Evolutionary conservation across 352 stramenopile genomes (phyloP).

Genomic region (Globisporangium yorkense): DNA sequence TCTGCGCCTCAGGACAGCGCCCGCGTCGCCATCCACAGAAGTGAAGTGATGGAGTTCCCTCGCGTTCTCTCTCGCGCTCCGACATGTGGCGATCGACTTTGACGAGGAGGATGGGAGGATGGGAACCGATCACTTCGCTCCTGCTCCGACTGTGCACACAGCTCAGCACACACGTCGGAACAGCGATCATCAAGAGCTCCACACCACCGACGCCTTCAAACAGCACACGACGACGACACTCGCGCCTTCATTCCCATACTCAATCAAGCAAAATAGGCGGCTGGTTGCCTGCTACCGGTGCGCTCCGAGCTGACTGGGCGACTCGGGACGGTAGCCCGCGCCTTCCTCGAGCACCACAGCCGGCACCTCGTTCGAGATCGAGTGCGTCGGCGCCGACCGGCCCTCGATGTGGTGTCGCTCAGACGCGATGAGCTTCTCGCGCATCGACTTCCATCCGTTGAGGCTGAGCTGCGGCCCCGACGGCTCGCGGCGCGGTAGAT

Average conservation of each 20-base stretch:
- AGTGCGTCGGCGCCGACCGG: slow-evolving; percentile 6
- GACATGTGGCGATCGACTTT: too few species aligned
- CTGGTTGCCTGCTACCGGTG: not conserved
- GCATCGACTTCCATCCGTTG: slow-evolving; percentile 44
- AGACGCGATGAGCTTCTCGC: slow-evolving; percentile 48
- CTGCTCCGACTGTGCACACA: too few species aligned
- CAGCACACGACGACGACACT: too few species aligned
- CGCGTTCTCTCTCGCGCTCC: too few species aligned
- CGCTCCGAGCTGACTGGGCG: slow-evolving; percentile 13
- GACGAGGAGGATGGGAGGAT: too few species aligned
- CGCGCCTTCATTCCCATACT: too few species aligned
- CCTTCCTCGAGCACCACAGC: slow-evolving; percentile 19
- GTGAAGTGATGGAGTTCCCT: too few species aligned
- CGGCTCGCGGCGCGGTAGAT: slow-evolving; percentile 4
- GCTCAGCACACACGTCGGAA: too few species aligned
- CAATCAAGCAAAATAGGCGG: not conserved
- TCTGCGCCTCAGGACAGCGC: too few species aligned
- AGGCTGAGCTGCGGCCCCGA: slow-evolving; percentile 35
- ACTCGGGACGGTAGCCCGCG: slow-evolving; percentile 18
- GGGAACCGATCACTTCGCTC: too few species aligned
- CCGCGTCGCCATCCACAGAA: not conserved
- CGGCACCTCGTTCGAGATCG: slow-evolving; percentile 2
- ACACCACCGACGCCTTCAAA: too few species aligned
- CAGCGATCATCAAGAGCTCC: too few species aligned
- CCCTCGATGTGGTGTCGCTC: slow-evolving; percentile 22